A percentile compares a stretch with the other conserved stretches of the same genome.
phyloP scores from a whole-genome alignment of 352 stramenopile genomes.

The Pythium guiyangense region DNA sequence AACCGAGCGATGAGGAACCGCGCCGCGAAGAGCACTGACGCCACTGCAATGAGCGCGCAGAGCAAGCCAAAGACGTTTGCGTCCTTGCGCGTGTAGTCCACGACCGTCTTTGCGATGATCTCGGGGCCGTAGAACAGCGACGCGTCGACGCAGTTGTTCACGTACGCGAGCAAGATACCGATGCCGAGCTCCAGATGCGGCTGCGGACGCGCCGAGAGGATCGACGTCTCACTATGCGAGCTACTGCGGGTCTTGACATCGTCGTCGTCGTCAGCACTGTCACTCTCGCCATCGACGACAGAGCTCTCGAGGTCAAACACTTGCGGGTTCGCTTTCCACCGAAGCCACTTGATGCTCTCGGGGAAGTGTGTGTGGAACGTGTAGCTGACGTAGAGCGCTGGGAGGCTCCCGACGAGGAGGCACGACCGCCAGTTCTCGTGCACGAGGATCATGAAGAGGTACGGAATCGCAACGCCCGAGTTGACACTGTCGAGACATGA shows the following conservation, averaged over 20 bases:
- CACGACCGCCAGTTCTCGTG: constrained; percentile 78
- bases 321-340: constrained; percentile 55
- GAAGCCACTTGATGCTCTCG: constrained; percentile 76
- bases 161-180: constrained; percentile 75
- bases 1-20: constrained; percentile 66
- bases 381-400: constrained; percentile 73
- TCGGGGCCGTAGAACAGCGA: constrained; percentile 86
- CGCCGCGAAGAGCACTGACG: constrained; percentile 62
- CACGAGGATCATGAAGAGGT: constrained; percentile 76
- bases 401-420: constrained; percentile 62
- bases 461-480: constrained; percentile 66
- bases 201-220: constrained; percentile 6
- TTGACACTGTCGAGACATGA: constrained; percentile 41
- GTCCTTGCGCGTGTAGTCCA: constrained; percentile 48
- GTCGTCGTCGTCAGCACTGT: constrained; percentile 19
- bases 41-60: constrained; percentile 60
- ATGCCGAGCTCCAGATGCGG: constrained; percentile 66
- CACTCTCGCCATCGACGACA: constrained; percentile 13
- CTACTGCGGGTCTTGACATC: constrained; percentile 6
- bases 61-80: constrained; percentile 77
- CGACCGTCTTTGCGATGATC: constrained; percentile 73
- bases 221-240: background rate
- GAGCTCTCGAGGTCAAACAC: constrained; percentile 42
- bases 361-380: constrained; percentile 69
- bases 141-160: constrained; percentile 86